phyloP scores from a whole-genome alignment of 2,329 filamentous ascomycete genomes.

The Epicoccum sorghinum region DNA sequence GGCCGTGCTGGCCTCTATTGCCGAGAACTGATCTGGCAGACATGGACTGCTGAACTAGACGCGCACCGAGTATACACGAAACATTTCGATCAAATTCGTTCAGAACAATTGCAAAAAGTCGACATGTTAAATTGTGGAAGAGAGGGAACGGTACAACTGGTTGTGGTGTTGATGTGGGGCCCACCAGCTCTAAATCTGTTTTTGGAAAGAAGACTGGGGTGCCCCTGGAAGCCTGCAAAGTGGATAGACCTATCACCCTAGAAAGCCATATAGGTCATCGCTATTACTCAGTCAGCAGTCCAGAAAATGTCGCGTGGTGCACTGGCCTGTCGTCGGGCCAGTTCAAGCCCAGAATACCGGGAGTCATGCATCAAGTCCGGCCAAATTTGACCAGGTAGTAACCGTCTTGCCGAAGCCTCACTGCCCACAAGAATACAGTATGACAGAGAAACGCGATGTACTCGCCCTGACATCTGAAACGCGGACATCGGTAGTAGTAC shows the following conservation, averaged over 20 bases:
- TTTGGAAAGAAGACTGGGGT: constrained; percentile 5
- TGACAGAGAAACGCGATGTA: background rate
- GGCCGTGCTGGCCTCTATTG: background rate
- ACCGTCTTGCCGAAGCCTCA: background rate
- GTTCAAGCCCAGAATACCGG: background rate
- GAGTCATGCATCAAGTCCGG: background rate
- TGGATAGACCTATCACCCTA: background rate
- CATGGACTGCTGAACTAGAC: background rate
- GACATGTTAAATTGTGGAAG: background rate
- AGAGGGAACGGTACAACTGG: background rate
- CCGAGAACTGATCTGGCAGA: background rate
- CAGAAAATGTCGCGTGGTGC: background rate
- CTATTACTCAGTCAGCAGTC: background rate
- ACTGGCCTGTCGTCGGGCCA: background rate
- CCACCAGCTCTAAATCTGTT: background rate
- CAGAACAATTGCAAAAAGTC: no score
- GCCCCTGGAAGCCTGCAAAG: background rate
- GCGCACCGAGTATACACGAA: no score
- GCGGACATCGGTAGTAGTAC: constrained; percentile 5
- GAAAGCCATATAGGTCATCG: background rate
- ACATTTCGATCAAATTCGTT: no score
- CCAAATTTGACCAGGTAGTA: background rate
- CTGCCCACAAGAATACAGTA: background rate
- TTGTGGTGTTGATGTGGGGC: background rate
- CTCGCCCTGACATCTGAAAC: background rate